Evolutionary conservation across 140 eudicot genomes (phyloP).

Genomic region (Anethum foeniculum): DNA sequence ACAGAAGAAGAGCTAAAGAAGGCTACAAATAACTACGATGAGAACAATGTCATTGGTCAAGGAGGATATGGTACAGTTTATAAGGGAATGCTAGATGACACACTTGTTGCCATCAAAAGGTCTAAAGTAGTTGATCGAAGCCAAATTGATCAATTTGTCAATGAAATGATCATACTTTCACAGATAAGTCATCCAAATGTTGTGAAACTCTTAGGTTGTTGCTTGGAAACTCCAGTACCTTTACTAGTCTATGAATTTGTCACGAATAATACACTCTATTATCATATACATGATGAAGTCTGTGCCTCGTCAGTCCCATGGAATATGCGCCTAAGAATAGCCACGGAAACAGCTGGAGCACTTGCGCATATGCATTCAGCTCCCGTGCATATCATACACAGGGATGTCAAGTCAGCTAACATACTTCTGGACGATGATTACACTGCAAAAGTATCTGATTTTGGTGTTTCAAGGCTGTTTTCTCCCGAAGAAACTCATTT

Average conservation of each 20-base stretch:
- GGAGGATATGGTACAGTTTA: conserved; percentile 34
- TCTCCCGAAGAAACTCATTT: conserved; percentile 43
- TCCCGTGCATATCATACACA: neutral
- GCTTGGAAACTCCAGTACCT: conserved; percentile 39
- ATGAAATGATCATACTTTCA: conserved; percentile 40
- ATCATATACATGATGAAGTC: conserved; percentile 25
- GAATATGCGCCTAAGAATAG: neutral
- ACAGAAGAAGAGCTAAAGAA: conserved; percentile 30
- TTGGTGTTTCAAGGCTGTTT: conserved; percentile 41
- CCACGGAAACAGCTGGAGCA: conserved; percentile 9
- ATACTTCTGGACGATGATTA: neutral
- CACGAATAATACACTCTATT: conserved; percentile 33
- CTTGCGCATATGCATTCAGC: neutral
- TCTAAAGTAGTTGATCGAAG: conserved; percentile 1
- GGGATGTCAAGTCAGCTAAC: neutral
- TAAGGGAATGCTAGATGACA: conserved; percentile 33
- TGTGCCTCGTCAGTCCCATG: conserved; percentile 16
- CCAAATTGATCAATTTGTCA: conserved; percentile 16
- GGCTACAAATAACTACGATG: conserved; percentile 29
- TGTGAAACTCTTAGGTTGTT: conserved; percentile 37
- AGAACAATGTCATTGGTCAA: conserved; percentile 27
- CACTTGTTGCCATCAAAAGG: conserved; percentile 30
- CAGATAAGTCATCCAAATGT: conserved; percentile 37
- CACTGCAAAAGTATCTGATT: conserved; percentile 5
- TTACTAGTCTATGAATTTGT: conserved; percentile 33